Base-by-base conservation (phyloP, 1,284 basidiomycete genomes). In the Wallemia mellicola region DNA sequence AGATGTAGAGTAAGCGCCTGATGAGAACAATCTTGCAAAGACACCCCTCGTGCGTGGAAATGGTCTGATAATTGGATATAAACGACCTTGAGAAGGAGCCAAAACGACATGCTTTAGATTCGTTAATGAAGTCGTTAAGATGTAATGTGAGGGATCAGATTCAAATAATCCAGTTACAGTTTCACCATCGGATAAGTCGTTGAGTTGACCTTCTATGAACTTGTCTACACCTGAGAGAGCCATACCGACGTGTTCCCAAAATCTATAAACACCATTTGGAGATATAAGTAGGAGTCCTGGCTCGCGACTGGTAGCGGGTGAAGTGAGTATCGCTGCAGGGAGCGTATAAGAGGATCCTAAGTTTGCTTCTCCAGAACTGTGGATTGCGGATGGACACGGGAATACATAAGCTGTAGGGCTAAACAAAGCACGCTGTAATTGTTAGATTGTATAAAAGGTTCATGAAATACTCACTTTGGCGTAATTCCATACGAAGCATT, bases 401-500 rank as follows among this genome's bases (percentile, higher is more conserved):
- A 68, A 70, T 28, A 61, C 62, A 62, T 69, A 72, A 27, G 64
- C 66, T 11, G 65, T 70, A 15, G 65, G 66, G 14, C 62, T 66
- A 24, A 65, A 67, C 63, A 65, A 67, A 54, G 69, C 68, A 58
- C 64, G 67, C 68, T 65, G 63, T n/a, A n/a, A n/a, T n/a, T n/a
- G 17, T 19, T 54, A 38, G 24, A 28, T 59, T 57, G 28, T 24
- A 5, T 14, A 5, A 17, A 1, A 2, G 17, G 22, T n/a, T 25
- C n/a, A 2, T 3, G 57, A 2, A 24, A 19, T 32, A 32, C 9
- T 19, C 26, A 69, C 70, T 60, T 68, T 71, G 11, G 66, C 62
- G 62, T 70, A 72, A 61, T 72, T 72, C 72, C 72, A 73, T 1
- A 71, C 69, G 48, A 68, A 67, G 59, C 69, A 69, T 24, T 60